Base-by-base conservation (phyloP, 176 grass and related monocot species). In the Oryza punctata region DNA sequence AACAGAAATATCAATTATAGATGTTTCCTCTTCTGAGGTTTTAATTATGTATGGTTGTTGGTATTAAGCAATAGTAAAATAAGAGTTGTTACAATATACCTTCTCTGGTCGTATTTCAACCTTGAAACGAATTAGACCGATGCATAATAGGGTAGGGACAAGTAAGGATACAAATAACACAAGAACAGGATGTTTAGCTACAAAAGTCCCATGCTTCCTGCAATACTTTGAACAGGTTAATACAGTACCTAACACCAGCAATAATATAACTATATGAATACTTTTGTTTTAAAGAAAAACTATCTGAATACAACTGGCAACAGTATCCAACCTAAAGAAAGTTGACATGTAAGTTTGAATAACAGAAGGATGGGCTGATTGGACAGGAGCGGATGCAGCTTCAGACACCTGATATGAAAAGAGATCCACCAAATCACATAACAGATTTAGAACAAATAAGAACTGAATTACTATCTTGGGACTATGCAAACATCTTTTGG, bases 31-130 rank as follows among this genome's bases (percentile, higher is more conserved):
- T 68, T 59, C 13, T 21, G 29, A 64, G 18, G 44, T 30, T 72
- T 63, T 4, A 6, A 61, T 81, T 43, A 81, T 12, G 35, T 1
- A 73, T 38, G 32, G 23, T 47, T 80, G 49, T 80, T 28, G 21
- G 4, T n/a, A n/a, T n/a, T 69, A 16, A 85, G 64, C 6, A 85
- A 76, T 14, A 24, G 24, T 89, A 81, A 44, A 73, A 29, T 18
- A 73, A 63, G 21, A 37, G 26, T 65, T 44, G 67, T 67, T 60
- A 77, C 23, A 7, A 60, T 5, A 28, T 92, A 99, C 96, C 96
- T 99, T 99, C 59, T 90, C 89, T 11, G 96, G 96, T 43, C 85
- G 80, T 67, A 93, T 90, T 92, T 99, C 96, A 67, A 99, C 93
- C 59, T 99, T 96, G 89, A 99, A 96, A 84, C 13, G 85, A 82